Conservation (phyloP, 1,139 yeast species). For the Suzukiozyma palmioleophila region DNA sequence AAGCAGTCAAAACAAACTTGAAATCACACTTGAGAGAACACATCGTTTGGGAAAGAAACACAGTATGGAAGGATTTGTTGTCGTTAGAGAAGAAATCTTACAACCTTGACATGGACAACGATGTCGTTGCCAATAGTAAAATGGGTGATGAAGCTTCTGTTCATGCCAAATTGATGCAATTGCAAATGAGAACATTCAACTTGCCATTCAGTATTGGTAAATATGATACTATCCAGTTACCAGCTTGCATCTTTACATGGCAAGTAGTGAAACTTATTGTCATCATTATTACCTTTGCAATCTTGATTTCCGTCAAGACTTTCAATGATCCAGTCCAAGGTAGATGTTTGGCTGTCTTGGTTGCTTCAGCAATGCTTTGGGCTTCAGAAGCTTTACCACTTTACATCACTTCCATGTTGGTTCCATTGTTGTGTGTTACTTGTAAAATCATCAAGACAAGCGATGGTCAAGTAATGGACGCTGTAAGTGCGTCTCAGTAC, state of each 20-base stretch:
- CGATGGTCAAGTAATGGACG: constrained; percentile 48
- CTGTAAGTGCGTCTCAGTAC: constrained; percentile 67
- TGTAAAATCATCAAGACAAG: constrained; percentile 63
- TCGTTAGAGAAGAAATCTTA: constrained; percentile 67
- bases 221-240: constrained; percentile 18
- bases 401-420: constrained; percentile 75
- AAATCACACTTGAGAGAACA: constrained; percentile 81
- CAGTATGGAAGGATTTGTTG: constrained; percentile 95
- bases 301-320: constrained; percentile 53
- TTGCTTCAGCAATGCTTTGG: constrained; percentile 81
- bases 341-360: constrained; percentile 78
- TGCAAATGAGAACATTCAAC: constrained; percentile 20
- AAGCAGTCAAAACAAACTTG: constrained; percentile 60
- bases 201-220: constrained; percentile 16
- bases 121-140: constrained; percentile 21
- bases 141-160: constrained; percentile 30
- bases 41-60: constrained; percentile 93
- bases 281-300: constrained; percentile 41
- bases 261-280: constrained; percentile 42
- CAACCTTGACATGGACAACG: constrained; percentile 27
- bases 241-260: constrained; percentile 27
- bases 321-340: constrained; percentile 63
- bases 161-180: constrained; percentile 19
- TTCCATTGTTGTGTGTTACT: constrained; percentile 75
- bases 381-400: constrained; percentile 91